These are phyloP conservation scores for Primulina eburnea DNA, from an alignment of 257 asterid species.

Conservation along the genomic window DNA sequence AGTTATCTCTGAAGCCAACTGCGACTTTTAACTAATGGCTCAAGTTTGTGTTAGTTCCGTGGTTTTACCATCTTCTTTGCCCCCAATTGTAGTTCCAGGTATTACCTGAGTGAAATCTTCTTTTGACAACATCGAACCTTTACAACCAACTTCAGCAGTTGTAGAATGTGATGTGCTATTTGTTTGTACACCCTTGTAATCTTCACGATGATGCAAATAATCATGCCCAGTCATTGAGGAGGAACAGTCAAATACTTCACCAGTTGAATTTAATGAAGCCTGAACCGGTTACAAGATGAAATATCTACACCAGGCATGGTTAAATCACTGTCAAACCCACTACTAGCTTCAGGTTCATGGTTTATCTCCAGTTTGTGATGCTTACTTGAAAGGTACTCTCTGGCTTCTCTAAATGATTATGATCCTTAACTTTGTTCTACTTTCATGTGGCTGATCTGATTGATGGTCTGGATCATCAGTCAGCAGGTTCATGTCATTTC, in stretches of 20 bases:
- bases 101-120: conserved; percentile 26
- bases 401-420: conserved; percentile 81
- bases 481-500: conserved; percentile 23
- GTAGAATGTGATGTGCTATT: conserved; percentile 27
- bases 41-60: conserved; percentile 56
- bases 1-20: conserved; percentile 70
- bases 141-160: conserved; percentile 22
- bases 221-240: conserved; percentile 21
- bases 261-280: conserved; percentile 29
- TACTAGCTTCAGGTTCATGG: conserved; percentile 31
- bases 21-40: conserved; percentile 67
- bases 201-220: conserved; percentile 23
- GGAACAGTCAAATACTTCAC: conserved; percentile 22
- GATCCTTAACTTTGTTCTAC: conserved; percentile 45
- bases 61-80: conserved; percentile 31
- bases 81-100: conserved; percentile 27
- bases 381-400: conserved; percentile 69
- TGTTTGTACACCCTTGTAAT: conserved; percentile 21
- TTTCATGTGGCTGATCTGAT: conserved; percentile 21
- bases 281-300: conserved; percentile 24
- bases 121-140: conserved; percentile 22
- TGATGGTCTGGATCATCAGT: conserved; percentile 26
- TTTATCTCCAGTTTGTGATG: conserved; percentile 30
- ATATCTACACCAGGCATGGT: conserved; percentile 23
- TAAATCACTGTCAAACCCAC: conserved; percentile 24